Base-by-base conservation (phyloP, 148 eudicot species). In the Fagopyrum esculentum region DNA sequence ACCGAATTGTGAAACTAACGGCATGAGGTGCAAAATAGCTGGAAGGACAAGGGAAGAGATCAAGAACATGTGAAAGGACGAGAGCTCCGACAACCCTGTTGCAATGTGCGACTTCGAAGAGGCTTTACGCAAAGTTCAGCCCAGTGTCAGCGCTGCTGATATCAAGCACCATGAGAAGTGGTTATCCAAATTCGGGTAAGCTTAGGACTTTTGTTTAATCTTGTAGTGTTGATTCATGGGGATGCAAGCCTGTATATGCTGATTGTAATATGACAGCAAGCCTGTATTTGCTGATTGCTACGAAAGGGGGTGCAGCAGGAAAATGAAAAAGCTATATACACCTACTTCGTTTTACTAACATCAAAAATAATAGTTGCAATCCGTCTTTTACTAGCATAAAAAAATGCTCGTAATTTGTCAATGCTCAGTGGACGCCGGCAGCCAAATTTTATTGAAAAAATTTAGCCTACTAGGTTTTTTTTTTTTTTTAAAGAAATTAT, bases 21-120 rank as follows among this genome's bases (percentile, higher is more conserved):
- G 99, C 26, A 95, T 95, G 99, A 85, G 99, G 77, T 91, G 96
- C 66, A 92, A 87, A 75, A 95, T 95, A 73, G 97, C 99, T 12
- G 97, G 99, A 45, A 95, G 92, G 78, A 90, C 96, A 6, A 88
- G 97, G 6, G 98, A 95, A 19, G 97, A 92, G 85, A 95, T 95
- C 9, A 95, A 92, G 83, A 92, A 85, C 92, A 90, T 95, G 99
- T 71, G 97, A 30, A 92, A 95, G 84, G 99, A 92, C 22, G 96
- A 92, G 68, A 95, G 92, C 63, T 88, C 97, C 15, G 92, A 95
- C 9, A 96, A 92, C 71, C 99, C 98, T 3, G 84, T 95, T 7
- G 96, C 99, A 4, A 95, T 90, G 99, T 90, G 97, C 4, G 99
- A 95, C 85, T 95, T 95, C 73, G 83, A 86, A 83, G 99, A 95